A percentile compares a stretch with the other conserved stretches of the same genome.
phyloP scores from a whole-genome alignment of 2,329 filamentous ascomycete genomes.

The Ophiostoma populinum region DNA sequence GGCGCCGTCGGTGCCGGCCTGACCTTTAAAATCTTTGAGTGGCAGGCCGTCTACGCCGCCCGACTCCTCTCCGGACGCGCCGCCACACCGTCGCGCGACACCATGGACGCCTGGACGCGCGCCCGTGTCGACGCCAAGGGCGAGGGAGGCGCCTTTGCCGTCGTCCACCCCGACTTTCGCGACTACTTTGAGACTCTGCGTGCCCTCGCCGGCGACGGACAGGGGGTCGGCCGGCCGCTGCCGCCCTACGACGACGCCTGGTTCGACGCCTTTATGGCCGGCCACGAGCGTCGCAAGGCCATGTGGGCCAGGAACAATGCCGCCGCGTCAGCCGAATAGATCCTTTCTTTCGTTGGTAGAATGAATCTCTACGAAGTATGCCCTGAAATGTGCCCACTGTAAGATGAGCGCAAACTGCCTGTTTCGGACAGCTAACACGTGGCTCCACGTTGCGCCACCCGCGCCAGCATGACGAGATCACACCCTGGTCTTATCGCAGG shows the following conservation, averaged over 20 bases:
- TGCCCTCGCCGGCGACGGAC: constrained; percentile 26
- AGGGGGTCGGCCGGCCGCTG: not conserved
- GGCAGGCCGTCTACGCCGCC: constrained; percentile 5
- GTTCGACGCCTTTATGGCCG: constrained; percentile 1
- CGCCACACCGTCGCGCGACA: constrained; percentile 27
- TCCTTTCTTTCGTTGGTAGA: too few species aligned
- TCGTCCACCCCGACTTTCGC: constrained; percentile 44
- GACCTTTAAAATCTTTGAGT: constrained; percentile 53
- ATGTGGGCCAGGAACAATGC: constrained; percentile 4
- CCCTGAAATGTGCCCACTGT: too few species aligned
- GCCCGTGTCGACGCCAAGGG: constrained; percentile 35
- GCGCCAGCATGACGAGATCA: too few species aligned
- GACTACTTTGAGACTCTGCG: constrained; percentile 44
- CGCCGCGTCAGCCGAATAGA: too few species aligned
- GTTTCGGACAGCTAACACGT: too few species aligned
- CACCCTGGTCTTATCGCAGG: too few species aligned
- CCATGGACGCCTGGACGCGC: constrained; percentile 38
- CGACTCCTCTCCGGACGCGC: constrained; percentile 31
- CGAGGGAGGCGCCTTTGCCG: constrained; percentile 37
- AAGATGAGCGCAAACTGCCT: too few species aligned
- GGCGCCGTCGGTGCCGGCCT: constrained; percentile 40
- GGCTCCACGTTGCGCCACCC: too few species aligned
- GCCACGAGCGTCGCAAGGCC: constrained; percentile 2
- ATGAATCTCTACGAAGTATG: too few species aligned
- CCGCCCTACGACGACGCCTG: not conserved